Conservation (phyloP, 257 asterid genomes). For the Voacanga thouarsii region DNA sequence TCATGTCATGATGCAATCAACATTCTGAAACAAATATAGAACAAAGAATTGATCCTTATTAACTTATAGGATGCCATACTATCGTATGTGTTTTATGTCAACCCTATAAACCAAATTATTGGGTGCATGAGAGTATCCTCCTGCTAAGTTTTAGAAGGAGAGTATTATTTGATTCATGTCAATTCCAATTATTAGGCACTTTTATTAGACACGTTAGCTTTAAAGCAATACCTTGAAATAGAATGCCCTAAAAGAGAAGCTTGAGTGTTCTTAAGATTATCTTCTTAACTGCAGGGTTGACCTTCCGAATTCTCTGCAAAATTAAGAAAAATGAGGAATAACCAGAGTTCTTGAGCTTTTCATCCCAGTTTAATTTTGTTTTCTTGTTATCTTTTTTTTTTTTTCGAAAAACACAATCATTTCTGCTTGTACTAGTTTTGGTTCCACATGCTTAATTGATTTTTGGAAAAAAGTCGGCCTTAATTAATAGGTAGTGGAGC, state of each 20-base stretch:
- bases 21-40: neutral
- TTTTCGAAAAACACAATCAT: too few relatives aligned
- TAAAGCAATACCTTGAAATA: conserved; percentile 58
- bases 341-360: too few relatives aligned
- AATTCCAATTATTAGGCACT: too few relatives aligned
- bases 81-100: conserved; percentile 69
- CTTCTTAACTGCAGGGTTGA: conserved; percentile 46
- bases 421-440: too few relatives aligned
- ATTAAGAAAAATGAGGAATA: too few relatives aligned
- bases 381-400: too few relatives aligned
- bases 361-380: too few relatives aligned
- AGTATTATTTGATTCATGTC: neutral
- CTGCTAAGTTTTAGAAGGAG: conserved; percentile 27
- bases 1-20: neutral
- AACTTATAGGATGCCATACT: conserved; percentile 91
- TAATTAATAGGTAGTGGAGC: too few relatives aligned
- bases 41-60: neutral
- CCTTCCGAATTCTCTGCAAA: conserved; percentile 60
- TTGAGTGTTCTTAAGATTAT: conserved; percentile 65
- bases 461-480: too few relatives aligned
- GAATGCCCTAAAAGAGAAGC: conserved; percentile 83
- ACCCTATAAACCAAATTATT: conserved; percentile 58
- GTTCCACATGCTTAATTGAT: too few relatives aligned
- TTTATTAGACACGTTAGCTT: neutral
- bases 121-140: conserved; percentile 94